Base-by-base conservation (phyloP, 768 basidiomycete species). In the Xerocomellus amylosporus region DNA sequence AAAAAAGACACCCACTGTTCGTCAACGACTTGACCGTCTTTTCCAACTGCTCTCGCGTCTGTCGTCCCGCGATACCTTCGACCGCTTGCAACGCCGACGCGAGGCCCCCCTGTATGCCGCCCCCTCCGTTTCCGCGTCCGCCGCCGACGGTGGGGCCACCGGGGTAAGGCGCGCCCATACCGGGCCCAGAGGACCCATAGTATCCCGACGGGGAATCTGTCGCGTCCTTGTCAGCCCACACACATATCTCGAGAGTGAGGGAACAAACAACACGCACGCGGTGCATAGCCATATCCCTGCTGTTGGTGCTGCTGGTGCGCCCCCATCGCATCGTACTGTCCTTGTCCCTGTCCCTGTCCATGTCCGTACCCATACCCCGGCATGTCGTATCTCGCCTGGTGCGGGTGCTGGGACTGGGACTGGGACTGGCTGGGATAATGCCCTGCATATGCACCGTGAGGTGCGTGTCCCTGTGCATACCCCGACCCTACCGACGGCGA, bases 11-110 rank as follows among this genome's bases (percentile, higher is more conserved):
- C 84, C 64, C 61, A 86, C 84, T 76, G 43, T 81, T 77, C 24
- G 81, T 75, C 41, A 85, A 58, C 55, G 58, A 72, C 53, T 72
- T 76, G 14, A 83, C 71, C 48, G 63, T 69, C 41, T 70, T 74
- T 58, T 84, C 82, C 39, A 86, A 55, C 60, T 80, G 82, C 33
- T 69, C 66, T 38, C 79, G 69, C 40, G 76, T 77, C 51, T 76
- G 77, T 59, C 72, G 74, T 4, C 85, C 83, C 17, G 81, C 81
- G 30, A 85, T 67, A 54, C 75, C 79, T 64, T 84, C 84, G 19
- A 87, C 74, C n/a, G 77, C 74, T 55, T 67, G 75, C 59, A 77
- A 60, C 39, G 83, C 83, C 13, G 60, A 40, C 44, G 51, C 20
- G 2, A 64, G n/a, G 0, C 48, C 28, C 70, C 75, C 31, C 78